phyloP scores from a whole-genome alignment of 305 asterid genomes.

The Fraxinus dipetala region DNA sequence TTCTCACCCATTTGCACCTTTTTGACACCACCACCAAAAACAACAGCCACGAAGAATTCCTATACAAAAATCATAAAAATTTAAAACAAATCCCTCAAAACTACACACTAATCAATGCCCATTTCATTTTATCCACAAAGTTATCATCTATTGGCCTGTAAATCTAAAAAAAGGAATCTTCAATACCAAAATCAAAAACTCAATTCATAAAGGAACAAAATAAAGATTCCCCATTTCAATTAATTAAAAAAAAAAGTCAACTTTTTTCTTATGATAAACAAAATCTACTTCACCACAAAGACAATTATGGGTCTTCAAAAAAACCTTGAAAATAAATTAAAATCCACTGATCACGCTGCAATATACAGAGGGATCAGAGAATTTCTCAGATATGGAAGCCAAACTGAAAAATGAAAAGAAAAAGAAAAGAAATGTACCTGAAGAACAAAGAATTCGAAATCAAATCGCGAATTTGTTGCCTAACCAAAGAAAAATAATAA shows the following conservation, averaged over 20 bases:
- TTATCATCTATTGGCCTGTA: background rate
- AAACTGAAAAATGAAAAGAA: background rate
- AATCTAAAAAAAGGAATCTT: background rate
- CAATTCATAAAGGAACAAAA: conserved; percentile 3
- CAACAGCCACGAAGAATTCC: conserved; percentile 33
- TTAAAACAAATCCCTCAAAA: conserved; percentile 25
- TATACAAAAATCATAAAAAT: conserved; percentile 15
- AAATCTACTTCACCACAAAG: conserved; percentile 4
- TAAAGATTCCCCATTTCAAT: background rate
- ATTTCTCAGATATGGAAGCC: background rate
- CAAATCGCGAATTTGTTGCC: conserved; percentile 43
- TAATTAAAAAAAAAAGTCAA: background rate
- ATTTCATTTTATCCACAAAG: background rate
- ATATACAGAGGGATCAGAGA: conserved; percentile 29
- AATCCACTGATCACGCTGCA: conserved; percentile 35
- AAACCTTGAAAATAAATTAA: background rate
- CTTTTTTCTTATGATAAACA: background rate
- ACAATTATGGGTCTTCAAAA: background rate
- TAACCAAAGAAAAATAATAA: conserved; percentile 32
- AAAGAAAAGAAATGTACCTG: background rate
- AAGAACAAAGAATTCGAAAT: conserved; percentile 17
- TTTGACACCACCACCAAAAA: conserved; percentile 28
- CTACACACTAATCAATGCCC: conserved; percentile 12
- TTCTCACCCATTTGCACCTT: conserved; percentile 54
- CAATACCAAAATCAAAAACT: conserved; percentile 19